These are phyloP conservation scores for Alternaria triticina DNA, from an alignment of 2,329 filamentous ascomycete genomes.

Conservation along the genomic window DNA sequence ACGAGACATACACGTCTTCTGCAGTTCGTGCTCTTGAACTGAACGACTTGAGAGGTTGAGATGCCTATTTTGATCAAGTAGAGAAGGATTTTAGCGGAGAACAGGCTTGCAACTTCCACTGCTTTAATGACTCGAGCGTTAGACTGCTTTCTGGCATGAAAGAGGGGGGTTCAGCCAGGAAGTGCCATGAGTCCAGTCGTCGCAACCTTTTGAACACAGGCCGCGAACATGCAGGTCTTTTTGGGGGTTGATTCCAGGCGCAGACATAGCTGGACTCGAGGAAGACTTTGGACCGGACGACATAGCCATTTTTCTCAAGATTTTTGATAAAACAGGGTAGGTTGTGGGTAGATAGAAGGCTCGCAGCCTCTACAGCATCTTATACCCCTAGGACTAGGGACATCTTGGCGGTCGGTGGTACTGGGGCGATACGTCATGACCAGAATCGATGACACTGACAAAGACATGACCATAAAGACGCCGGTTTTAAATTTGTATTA, in stretches of 20 bases:
- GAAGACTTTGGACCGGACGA: no score
- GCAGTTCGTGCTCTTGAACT: neutral
- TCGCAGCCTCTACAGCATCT: neutral
- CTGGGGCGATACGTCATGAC: neutral
- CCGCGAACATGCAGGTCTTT: neutral
- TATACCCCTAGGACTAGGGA: neutral
- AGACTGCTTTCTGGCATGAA: neutral
- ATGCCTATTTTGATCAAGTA: neutral
- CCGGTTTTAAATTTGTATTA: neutral
- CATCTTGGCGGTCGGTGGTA: neutral
- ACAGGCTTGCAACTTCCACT: neutral
- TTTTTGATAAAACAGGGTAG: fast-evolving
- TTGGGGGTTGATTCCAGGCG: fast-evolving
- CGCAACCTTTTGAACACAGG: neutral
- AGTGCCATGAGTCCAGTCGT: fast-evolving
- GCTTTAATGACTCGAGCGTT: neutral
- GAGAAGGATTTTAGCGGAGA: neutral
- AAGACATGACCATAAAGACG: neutral
- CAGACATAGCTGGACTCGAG: neutral
- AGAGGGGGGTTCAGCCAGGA: neutral
- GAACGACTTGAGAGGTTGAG: neutral
- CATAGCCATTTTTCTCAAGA: no score
- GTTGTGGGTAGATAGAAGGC: neutral
- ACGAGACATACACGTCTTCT: neutral
- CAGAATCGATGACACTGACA: neutral